These are phyloP conservation scores for Pseudogymnoascus sp. DNA, from an alignment of 2,329 filamentous ascomycete genomes.

Conservation along the genomic window DNA sequence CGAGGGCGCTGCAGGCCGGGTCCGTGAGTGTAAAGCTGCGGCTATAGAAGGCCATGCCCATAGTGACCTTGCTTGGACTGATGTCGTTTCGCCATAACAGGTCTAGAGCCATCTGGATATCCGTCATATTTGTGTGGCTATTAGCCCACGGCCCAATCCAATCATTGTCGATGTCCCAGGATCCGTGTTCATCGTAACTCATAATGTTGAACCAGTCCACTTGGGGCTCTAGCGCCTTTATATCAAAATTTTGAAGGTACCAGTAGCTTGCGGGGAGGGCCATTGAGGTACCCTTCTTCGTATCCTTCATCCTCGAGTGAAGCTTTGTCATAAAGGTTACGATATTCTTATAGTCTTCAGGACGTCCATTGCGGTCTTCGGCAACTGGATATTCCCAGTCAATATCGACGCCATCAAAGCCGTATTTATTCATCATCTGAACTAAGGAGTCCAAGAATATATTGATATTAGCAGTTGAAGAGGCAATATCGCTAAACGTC, in stretches of 20 bases:
- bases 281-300: no score
- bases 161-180: no score
- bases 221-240: not conserved
- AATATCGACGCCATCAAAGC: conserved; percentile 41
- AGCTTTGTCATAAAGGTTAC: no score
- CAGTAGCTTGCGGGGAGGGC: conserved; percentile 21
- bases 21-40: no score
- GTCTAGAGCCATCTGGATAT: no score
- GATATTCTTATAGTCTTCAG: conserved; percentile 32
- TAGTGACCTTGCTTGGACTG: no score
- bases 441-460: conserved; percentile 33
- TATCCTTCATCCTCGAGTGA: no score
- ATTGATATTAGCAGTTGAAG: conserved; percentile 16
- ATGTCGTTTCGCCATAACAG: no score
- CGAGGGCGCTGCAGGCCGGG: no score
- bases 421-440: conserved; percentile 35
- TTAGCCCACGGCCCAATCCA: no score
- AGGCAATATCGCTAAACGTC: conserved; percentile 23
- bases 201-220: conserved; percentile 10
- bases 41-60: no score
- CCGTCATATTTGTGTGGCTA: no score
- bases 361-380: conserved; percentile 32
- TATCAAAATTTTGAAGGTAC: conserved; percentile 5
- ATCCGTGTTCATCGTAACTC: conserved; percentile 10
- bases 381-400: conserved; percentile 38